Evolutionary conservation across 2,329 filamentous ascomycete genomes (phyloP).

Genomic region (Neofusicoccum umdonicola): DNA sequence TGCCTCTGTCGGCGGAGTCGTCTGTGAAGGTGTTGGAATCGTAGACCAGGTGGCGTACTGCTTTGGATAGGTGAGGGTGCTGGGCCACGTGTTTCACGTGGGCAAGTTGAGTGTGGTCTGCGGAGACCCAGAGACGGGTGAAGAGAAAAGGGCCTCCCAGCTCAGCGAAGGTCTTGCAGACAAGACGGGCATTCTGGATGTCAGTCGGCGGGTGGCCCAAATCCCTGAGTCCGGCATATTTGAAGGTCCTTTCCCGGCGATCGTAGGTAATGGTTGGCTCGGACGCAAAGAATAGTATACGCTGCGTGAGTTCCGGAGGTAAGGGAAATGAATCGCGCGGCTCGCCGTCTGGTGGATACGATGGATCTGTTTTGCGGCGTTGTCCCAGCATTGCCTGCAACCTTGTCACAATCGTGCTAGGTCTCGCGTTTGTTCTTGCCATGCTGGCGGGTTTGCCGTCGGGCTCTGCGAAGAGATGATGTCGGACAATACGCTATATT

Average conservation of each 20-base stretch:
- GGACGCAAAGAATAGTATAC: neutral
- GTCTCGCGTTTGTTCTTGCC: no score
- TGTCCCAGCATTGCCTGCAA: neutral
- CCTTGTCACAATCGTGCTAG: neutral
- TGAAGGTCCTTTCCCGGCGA: neutral
- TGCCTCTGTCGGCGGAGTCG: neutral
- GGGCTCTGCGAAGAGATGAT: no score
- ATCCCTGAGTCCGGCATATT: neutral
- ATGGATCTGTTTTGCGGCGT: no score
- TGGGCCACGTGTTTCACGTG: neutral
- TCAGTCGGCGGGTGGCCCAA: neutral
- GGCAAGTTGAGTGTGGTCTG: neutral
- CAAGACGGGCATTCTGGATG: conserved; percentile 1
- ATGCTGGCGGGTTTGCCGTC: no score
- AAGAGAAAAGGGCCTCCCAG: neutral
- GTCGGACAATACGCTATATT: no score
- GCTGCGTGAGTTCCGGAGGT: neutral
- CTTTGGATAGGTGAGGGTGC: neutral
- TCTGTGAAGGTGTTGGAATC: neutral
- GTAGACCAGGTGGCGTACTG: neutral
- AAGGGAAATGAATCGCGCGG: neutral
- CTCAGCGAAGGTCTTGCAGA: neutral
- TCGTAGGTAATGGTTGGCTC: neutral
- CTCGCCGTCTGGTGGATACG: neutral
- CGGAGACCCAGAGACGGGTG: neutral